Base-by-base conservation (phyloP, 139 green algal species). In the Coelastrella sp. region DNA sequence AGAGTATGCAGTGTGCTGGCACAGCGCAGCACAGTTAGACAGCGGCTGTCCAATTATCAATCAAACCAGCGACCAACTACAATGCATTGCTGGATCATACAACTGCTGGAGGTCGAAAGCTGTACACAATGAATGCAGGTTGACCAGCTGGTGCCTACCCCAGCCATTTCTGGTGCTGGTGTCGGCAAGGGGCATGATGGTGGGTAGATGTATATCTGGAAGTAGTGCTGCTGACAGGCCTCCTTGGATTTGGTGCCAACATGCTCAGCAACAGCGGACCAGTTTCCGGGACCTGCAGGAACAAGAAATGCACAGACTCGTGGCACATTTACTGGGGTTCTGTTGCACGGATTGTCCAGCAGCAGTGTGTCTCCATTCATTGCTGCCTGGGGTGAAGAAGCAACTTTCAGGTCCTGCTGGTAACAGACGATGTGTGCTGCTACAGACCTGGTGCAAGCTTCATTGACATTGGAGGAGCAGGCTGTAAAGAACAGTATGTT, bases 211-310 rank as follows among this genome's bases (percentile, higher is more conserved):
- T 99, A 99, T 3, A 94, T 93, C 8, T 92, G 64, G 79, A 96
- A 94, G 94, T 98, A 99, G 93, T 99, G 98, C 32, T 90, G 73
- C 86, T 95, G 86, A 94, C 95, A 98, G 85, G 96, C 92, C 22
- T 93, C 92, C 47, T 91, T 89, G 19, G 85, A 92, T 92, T 99
- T 98, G 58, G 83, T 94, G 73, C 97, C 97, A 54, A 99, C 95
- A 88, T 98, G 95, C 82, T 98, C 94, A 47, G 93, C 90, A 5
- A 99, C 94, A 20, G 96, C 95, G 0, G 75, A 83, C 98, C 98
- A 99, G 95, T 99, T 99, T 85, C 97, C 97, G 58, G 98, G 90
- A 13, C 98, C 92, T 94, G 83, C 23, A 80, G 22, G 16, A 2
- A 11, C 13, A 17, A 17, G 61, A 68, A 17, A 68, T 68, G 61